Conservation (phyloP, 805 yeast species). For the Tetrapisispora pingtungensis region DNA sequence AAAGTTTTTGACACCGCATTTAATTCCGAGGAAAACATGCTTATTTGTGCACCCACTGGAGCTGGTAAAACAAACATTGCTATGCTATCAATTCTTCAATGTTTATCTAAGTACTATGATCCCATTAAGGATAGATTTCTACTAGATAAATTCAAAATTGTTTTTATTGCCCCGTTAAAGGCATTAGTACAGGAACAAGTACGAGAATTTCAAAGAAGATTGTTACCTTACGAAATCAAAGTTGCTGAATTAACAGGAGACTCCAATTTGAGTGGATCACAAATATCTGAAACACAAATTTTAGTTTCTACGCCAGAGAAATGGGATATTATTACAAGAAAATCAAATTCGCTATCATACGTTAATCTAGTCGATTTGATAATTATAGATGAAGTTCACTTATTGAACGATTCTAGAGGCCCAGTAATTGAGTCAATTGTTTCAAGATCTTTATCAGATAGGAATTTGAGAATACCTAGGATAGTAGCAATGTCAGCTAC, state of each 20-base stretch:
- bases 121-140: slow-evolving; percentile 39
- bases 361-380: slow-evolving; percentile 56
- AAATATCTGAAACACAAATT: slow-evolving; percentile 68
- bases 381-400: slow-evolving; percentile 86
- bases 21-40: slow-evolving; percentile 53
- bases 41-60: slow-evolving; percentile 96
- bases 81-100: slow-evolving; percentile 62
- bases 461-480: slow-evolving; percentile 43
- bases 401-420: slow-evolving; percentile 89
- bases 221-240: slow-evolving; percentile 50
- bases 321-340: slow-evolving; percentile 94
- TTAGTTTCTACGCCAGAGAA: slow-evolving; percentile 93
- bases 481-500: slow-evolving; percentile 88
- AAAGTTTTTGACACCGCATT: slow-evolving; percentile 75
- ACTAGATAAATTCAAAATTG: slow-evolving; percentile 56
- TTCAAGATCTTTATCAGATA: slow-evolving; percentile 52
- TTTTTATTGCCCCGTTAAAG: slow-evolving; percentile 85
- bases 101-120: slow-evolving; percentile 45
- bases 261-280: slow-evolving; percentile 61
- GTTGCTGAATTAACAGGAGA: slow-evolving; percentile 93
- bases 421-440: slow-evolving; percentile 87
- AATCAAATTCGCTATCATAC: slow-evolving; percentile 56
- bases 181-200: slow-evolving; percentile 95
- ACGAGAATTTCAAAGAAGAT: slow-evolving; percentile 66
- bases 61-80: slow-evolving; percentile 99